Percentiles rank a stretch among this genome's conserved stretches.
Evolutionary conservation across 768 basidiomycete genomes (phyloP).

Genomic region (Lentinula edodes): DNA sequence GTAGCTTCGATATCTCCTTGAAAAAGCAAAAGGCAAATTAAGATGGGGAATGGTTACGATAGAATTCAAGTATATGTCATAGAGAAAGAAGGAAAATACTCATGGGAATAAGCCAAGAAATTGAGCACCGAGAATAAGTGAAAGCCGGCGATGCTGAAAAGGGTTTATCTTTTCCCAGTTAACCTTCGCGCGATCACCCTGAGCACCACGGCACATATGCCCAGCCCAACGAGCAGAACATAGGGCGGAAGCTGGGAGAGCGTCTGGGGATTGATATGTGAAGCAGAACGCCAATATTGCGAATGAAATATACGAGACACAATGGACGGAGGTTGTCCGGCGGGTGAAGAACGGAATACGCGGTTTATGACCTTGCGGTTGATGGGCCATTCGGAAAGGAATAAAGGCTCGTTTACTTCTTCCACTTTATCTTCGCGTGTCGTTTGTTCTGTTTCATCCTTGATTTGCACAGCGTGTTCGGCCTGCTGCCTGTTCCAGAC

Average conservation of each 20-base stretch:
- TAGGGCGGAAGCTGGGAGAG: constrained; percentile 32
- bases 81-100: neutral
- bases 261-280: constrained; percentile 3
- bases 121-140: neutral
- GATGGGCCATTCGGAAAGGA: neutral
- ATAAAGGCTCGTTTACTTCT: neutral
- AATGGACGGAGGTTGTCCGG: neutral
- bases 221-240: constrained; percentile 38
- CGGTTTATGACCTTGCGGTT: neutral
- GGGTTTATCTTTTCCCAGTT: neutral
- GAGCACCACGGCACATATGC: constrained; percentile 39
- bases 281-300: neutral
- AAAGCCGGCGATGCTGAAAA: too few species aligned
- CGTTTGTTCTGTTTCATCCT: neutral
- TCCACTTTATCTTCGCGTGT: neutral
- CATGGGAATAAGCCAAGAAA: neutral
- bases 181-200: constrained; percentile 26
- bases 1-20: neutral
- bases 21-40: neutral
- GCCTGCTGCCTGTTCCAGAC: neutral
- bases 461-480: neutral
- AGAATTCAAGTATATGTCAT: neutral
- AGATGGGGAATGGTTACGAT: neutral
- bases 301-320: neutral
- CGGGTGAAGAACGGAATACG: neutral